Percentiles rank a stretch among this genome's conserved stretches.
These are phyloP conservation scores for Trypanosoma brucei DNA, from an alignment of 208 protist species.

Conservation along the genomic window DNA sequence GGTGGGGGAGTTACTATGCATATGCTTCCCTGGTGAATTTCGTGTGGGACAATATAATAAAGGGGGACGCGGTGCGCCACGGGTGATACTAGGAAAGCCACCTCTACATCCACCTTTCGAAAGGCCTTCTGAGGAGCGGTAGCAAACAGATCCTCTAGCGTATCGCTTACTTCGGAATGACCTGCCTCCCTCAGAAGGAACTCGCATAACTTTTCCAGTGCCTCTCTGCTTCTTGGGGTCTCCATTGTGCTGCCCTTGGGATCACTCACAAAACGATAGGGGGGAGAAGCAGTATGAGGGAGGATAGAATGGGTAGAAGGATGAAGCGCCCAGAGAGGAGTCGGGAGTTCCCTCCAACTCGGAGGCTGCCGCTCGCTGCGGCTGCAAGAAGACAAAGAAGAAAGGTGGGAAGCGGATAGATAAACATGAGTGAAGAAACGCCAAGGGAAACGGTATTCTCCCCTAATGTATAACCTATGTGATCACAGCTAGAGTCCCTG, in stretches of 20 bases:
- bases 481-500: conserved; percentile 35
- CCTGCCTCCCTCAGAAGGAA: conserved; percentile 37
- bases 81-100: conserved; percentile 69
- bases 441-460: neutral
- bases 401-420: neutral
- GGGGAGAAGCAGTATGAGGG: too few relatives aligned
- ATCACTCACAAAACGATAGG: neutral
- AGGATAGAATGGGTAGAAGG: too few relatives aligned
- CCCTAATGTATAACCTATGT: conserved; percentile 11
- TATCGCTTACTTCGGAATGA: conserved; percentile 9
- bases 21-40: conserved; percentile 56
- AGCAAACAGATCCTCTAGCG: conserved; percentile 42
- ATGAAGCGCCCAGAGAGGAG: too few relatives aligned
- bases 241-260: conserved; percentile 26
- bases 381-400: neutral
- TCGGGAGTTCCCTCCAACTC: too few relatives aligned
- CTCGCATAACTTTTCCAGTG: conserved; percentile 45
- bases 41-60: conserved; percentile 71
- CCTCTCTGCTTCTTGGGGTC: conserved; percentile 44
- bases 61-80: conserved; percentile 75
- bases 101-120: conserved; percentile 60
- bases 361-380: too few relatives aligned
- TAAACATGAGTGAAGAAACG: neutral
- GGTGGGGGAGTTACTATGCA: conserved; percentile 81
- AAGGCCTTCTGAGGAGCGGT: conserved; percentile 25